phyloP scores from a whole-genome alignment of 192 early-diverging fungal species.

The Phycomyces nitens region DNA sequence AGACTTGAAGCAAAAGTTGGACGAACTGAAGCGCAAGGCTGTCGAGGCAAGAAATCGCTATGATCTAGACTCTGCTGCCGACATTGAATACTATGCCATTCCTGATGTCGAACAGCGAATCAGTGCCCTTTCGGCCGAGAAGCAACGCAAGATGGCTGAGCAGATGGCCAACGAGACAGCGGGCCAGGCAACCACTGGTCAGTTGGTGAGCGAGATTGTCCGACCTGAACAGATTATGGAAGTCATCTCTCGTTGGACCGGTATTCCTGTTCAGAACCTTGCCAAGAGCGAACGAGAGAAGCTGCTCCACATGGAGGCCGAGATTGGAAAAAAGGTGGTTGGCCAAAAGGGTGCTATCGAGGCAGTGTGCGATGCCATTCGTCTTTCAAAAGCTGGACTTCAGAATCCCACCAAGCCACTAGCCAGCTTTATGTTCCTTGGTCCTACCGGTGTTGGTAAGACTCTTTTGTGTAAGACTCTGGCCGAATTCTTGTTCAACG shows the following conservation, averaged over 20 bases:
- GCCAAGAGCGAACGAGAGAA: conserved; percentile 85
- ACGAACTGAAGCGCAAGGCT: conserved; percentile 83
- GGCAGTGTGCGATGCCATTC: conserved; percentile 68
- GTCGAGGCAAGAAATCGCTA: conserved; percentile 79
- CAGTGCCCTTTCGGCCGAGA: conserved; percentile 61
- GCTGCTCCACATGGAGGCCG: conserved; percentile 71
- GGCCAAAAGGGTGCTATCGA: conserved; percentile 71
- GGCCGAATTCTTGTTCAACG: conserved; percentile 75
- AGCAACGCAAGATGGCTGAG: conserved; percentile 55
- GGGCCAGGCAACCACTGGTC: conserved; percentile 25
- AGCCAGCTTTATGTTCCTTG: conserved; percentile 79
- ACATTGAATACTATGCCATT: conserved; percentile 90
- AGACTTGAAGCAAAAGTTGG: conserved; percentile 80
- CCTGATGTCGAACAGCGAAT: conserved; percentile 84
- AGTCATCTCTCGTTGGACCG: conserved; percentile 94
- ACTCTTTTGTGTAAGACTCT: conserved; percentile 75
- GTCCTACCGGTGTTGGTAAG: conserved; percentile 83
- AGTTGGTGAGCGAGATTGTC: conserved; percentile 82
- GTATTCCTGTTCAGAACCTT: conserved; percentile 89
- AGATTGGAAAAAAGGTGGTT: conserved; percentile 80
- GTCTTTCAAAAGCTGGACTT: conserved; percentile 74
- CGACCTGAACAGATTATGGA: conserved; percentile 91
- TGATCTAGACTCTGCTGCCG: conserved; percentile 85
- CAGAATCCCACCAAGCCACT: conserved; percentile 69
- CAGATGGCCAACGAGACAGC: conserved; percentile 46